Evolutionary conservation across 495 filamentous ascomycete species (phyloP).

Genomic region (Opeltia flavorubescens): DNA sequence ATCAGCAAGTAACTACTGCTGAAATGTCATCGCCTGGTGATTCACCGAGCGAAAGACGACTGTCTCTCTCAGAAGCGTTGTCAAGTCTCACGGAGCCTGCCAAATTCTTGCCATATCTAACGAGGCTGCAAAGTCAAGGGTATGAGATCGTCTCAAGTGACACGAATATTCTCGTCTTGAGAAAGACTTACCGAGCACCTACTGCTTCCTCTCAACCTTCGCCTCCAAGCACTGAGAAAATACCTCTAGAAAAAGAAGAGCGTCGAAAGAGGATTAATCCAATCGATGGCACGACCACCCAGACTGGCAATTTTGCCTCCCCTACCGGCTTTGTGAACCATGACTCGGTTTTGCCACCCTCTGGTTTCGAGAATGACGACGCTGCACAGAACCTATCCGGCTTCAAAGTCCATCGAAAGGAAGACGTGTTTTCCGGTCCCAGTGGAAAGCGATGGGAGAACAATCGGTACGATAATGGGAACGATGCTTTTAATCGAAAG

Average conservation of each 20-base stretch:
- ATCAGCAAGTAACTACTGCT: conserved; percentile 41
- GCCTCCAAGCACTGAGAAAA: conserved; percentile 3
- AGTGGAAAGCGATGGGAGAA: conserved; percentile 21
- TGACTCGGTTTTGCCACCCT: conserved; percentile 22
- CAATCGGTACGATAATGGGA: conserved; percentile 17
- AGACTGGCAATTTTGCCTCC: conserved; percentile 33
- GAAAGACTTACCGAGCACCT: conserved; percentile 32
- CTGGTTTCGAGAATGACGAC: conserved; percentile 5
- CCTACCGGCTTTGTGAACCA: conserved; percentile 46
- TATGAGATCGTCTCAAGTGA: conserved; percentile 61
- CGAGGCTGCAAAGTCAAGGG: conserved; percentile 46
- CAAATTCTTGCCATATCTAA: conserved; percentile 58
- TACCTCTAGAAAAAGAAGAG: background rate
- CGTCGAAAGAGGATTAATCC: conserved; percentile 27
- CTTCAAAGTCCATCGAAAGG: conserved; percentile 40
- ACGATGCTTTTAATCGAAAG: conserved; percentile 10
- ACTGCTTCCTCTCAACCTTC: conserved; percentile 6
- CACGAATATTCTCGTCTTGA: conserved; percentile 59
- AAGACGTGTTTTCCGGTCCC: conserved; percentile 40
- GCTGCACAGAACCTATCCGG: background rate
- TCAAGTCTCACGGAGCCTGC: conserved; percentile 53
- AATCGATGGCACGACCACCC: conserved; percentile 36
- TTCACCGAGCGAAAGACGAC: conserved; percentile 19
- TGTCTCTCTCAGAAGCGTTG: conserved; percentile 48
- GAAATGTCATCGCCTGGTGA: conserved; percentile 46